Evolutionary conservation across 805 yeast species (phyloP), one percentile per base, ranked within the genome.

Genomic region (Barnettozyma populi): DNA sequence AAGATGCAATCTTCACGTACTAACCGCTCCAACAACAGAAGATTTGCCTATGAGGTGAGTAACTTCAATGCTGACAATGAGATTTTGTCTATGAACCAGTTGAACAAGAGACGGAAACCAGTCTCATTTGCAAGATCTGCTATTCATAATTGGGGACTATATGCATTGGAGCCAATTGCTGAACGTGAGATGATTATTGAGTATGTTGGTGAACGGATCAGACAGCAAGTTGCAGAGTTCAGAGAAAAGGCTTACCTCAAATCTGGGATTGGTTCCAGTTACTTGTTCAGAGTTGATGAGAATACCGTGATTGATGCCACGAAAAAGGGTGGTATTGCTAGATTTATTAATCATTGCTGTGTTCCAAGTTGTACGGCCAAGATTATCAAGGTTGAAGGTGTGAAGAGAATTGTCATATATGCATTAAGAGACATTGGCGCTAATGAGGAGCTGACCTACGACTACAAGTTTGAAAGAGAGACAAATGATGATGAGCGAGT

Each of bases 331-430:
- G 97, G 98, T 4, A 90, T 90, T 59, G 98, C 99, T 0, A 74
- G 99, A 51, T 94, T 94, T 61, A 94, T 94, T 64, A 94, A 94
- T 59, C 99, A 94, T 65, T 90, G 97, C 64, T 94, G 99, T 69
- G 86, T 85, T 45, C 99, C 99, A 1, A 90, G 96, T 56, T 94
- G 99, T 68, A 90, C 96, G 0, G 98, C 99, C 2, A 92, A 90
- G 62, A 90, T 94, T 60, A 90, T 90, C 59, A 89, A 89, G 64
- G 97, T 90, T 36, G 97, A 90, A 50, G 97, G 97, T 4, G 84
- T 79, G 59, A 89, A 88, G 67, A 76, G 98, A 64, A 92, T 94
- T 70, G 98, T 90, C 45, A 90, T 94, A 27, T 94, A 92, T 66
- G 97, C 99, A 0, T 70, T 88, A 54, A 71, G 95, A 42, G 97